Conservation (phyloP, 140 eudicot species). For the Oenanthe javanica region DNA sequence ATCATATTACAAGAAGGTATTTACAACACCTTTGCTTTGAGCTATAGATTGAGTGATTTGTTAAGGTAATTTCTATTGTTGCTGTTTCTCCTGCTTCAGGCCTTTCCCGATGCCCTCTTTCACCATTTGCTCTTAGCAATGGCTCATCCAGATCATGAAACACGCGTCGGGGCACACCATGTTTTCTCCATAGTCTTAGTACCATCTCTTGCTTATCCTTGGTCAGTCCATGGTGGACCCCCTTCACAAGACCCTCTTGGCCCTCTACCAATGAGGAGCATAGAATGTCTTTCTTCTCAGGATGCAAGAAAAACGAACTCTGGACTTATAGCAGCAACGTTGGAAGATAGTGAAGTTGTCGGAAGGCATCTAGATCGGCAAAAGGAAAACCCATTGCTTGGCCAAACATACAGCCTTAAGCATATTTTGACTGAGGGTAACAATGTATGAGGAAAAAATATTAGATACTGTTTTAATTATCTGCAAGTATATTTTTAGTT, state of each 20-base stretch:
- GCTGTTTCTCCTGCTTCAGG: conserved; percentile 33
- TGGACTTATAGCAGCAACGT: conserved; percentile 11
- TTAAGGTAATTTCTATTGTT: conserved; percentile 1
- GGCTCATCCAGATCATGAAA: conserved; percentile 75
- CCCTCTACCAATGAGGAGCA: conserved; percentile 18
- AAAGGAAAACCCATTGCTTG: conserved; percentile 20
- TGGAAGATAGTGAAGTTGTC: conserved; percentile 26
- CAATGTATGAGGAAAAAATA: conserved; percentile 27
- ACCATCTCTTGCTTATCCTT: conserved; percentile 43
- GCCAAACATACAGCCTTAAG: conserved; percentile 33
- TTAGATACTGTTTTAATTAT: background rate
- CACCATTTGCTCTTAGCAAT: conserved; percentile 74
- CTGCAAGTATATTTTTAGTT: background rate
- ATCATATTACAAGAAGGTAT: conserved; percentile 45
- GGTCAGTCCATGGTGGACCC: conserved; percentile 26
- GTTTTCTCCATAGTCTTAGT: conserved; percentile 56
- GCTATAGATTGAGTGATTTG: background rate
- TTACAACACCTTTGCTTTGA: background rate
- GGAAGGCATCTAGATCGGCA: conserved; percentile 16
- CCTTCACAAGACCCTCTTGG: conserved; percentile 15
- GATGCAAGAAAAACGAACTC: conserved; percentile 10
- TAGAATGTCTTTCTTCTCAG: conserved; percentile 26
- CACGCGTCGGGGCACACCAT: conserved; percentile 67
- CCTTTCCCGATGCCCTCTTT: conserved; percentile 74
- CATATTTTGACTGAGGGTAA: conserved; percentile 28